phyloP scores from a whole-genome alignment of 306 rosid genomes.

The Gillenia trifoliata region DNA sequence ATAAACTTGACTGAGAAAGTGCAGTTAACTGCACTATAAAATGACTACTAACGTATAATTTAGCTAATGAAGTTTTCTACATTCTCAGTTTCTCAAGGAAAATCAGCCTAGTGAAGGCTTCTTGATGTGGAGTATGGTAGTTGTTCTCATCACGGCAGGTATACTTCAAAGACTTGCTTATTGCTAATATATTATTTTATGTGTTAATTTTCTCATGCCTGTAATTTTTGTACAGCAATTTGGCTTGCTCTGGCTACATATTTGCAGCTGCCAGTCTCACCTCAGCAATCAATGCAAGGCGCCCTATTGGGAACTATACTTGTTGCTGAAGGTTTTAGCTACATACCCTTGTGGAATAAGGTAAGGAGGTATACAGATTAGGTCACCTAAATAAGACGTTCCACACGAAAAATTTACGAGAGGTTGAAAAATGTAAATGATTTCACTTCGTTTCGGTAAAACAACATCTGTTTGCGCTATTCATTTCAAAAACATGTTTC shows the following conservation, averaged over 20 bases:
- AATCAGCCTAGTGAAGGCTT: conserved; percentile 22
- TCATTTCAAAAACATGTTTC: neutral
- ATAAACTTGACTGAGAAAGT: too few species aligned
- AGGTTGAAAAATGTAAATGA: neutral
- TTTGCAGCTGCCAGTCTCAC: conserved; percentile 19
- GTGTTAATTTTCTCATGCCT: neutral
- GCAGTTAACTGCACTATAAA: too few species aligned
- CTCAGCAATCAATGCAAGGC: conserved; percentile 23
- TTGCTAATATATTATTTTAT: too few species aligned
- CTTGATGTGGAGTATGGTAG: conserved; percentile 29
- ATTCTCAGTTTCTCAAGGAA: conserved; percentile 20
- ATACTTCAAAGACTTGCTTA: neutral
- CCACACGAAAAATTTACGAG: neutral
- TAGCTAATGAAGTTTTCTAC: neutral
- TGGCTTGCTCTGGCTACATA: conserved; percentile 26
- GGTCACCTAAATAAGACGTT: neutral
- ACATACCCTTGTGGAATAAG: conserved; percentile 24
- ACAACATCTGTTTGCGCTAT: neutral
- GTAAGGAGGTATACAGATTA: neutral
- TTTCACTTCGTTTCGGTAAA: neutral
- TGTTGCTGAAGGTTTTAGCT: conserved; percentile 25
- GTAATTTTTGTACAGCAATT: conserved; percentile 11
- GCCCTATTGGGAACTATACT: conserved; percentile 23
- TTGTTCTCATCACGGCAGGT: conserved; percentile 26
- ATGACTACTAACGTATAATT: neutral